A percentile compares a stretch with the other conserved stretches of the same genome.
These are phyloP conservation scores for Tremella yokohamensis DNA, from an alignment of 768 basidiomycete species.

Conservation along the genomic window DNA sequence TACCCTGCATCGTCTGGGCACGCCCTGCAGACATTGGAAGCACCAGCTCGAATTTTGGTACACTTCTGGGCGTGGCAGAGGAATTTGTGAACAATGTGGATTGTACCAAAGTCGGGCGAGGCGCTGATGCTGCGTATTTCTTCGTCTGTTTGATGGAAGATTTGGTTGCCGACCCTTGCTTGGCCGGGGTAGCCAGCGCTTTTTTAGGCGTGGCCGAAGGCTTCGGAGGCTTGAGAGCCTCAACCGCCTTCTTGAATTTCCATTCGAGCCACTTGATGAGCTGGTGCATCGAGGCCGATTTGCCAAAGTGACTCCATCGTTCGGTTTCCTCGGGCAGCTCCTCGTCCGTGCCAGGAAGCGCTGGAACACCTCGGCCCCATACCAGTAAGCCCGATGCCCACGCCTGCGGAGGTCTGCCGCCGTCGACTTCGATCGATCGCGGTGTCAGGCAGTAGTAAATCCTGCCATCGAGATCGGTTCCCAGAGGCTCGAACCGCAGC, in stretches of 20 bases:
- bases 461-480: constrained; percentile 32
- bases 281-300: constrained; percentile 14
- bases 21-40: constrained; percentile 1
- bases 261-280: constrained; percentile 28
- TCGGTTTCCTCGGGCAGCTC: constrained; percentile 15
- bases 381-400: constrained; percentile 39
- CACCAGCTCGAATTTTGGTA: constrained; percentile 2
- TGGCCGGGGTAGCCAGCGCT: not conserved
- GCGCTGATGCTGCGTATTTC: too few relatives aligned
- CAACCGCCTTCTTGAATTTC: constrained; percentile 11
- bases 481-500: constrained; percentile 26
- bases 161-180: too few relatives aligned
- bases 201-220: constrained; percentile 4
- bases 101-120: too few relatives aligned
- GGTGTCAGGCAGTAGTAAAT: constrained; percentile 28
- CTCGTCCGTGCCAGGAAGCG: not conserved
- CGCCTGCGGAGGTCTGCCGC: constrained; percentile 23
- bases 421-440: constrained; percentile 20
- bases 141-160: too few relatives aligned
- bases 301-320: constrained; percentile 38
- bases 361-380: constrained; percentile 24
- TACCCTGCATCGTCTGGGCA: not conserved
- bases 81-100: not conserved
- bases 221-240: constrained; percentile 12
- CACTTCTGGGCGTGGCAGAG: not conserved